Evolutionary conservation across 148 eudicot species (phyloP).

Genomic region (Silene uniflora): DNA sequence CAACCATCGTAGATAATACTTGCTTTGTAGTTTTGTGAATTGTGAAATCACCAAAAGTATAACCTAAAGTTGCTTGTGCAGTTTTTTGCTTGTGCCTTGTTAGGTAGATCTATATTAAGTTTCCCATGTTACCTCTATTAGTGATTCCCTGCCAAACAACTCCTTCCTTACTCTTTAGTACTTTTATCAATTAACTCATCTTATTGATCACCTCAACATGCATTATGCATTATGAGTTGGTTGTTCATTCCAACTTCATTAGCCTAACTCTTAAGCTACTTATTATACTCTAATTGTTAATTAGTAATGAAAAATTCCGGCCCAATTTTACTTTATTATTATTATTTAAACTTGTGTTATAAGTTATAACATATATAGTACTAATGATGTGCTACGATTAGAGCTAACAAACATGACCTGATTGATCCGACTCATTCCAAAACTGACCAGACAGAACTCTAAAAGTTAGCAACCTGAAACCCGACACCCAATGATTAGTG

Average conservation of each 20-base stretch:
- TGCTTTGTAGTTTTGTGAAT: constrained; percentile 16
- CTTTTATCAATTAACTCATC: background rate
- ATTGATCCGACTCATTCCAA: too few relatives aligned
- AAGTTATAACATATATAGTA: too few relatives aligned
- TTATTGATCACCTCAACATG: background rate
- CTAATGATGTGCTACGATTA: too few relatives aligned
- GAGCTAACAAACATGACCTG: too few relatives aligned
- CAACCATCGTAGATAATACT: constrained; percentile 6
- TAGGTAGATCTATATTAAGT: constrained; percentile 18
- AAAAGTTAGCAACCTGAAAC: too few relatives aligned
- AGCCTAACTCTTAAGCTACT: too few relatives aligned
- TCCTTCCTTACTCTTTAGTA: background rate
- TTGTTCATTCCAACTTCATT: background rate
- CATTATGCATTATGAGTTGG: background rate
- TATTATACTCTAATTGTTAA: too few relatives aligned
- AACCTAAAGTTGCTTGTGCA: background rate
- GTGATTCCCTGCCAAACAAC: constrained; percentile 14
- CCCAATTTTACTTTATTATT: too few relatives aligned
- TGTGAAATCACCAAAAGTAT: background rate
- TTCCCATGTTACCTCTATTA: constrained; percentile 23
- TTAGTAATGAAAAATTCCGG: too few relatives aligned
- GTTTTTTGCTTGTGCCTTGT: constrained; percentile 16
- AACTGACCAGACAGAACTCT: too few relatives aligned
- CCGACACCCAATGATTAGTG: too few relatives aligned
- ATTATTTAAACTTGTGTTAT: too few relatives aligned